Conservation (phyloP, 1,284 basidiomycete species). For the Kalmanozyma brasiliensis region DNA sequence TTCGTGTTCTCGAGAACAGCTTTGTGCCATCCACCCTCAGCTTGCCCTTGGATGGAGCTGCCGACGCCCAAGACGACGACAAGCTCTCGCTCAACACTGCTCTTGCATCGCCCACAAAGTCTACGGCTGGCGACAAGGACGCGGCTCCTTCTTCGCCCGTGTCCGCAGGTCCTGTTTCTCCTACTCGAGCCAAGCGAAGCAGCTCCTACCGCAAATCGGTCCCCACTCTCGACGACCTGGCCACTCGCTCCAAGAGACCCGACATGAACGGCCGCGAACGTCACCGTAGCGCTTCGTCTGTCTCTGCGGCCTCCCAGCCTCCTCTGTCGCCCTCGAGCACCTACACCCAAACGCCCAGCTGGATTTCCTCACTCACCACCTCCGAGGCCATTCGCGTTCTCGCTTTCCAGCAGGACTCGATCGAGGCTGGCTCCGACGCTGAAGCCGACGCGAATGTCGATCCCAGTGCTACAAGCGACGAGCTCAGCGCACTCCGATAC, state of each 20-base stretch:
- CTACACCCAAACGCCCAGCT: constrained; percentile 16
- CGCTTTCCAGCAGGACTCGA: constrained; percentile 19
- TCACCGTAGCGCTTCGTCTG: neutral
- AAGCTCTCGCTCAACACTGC: constrained; percentile 9
- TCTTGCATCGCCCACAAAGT: constrained; percentile 6
- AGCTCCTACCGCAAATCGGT: constrained; percentile 37
- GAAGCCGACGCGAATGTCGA: neutral
- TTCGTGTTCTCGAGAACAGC: constrained; percentile 21
- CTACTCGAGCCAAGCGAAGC: constrained; percentile 10
- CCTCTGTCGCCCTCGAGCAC: constrained; percentile 8
- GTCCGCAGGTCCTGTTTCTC: constrained; percentile 1
- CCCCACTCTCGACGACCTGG: constrained; percentile 19
- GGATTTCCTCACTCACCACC: constrained; percentile 32
- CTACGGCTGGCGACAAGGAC: neutral
- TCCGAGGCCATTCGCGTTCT: constrained; percentile 42
- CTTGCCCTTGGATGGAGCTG: constrained; percentile 1
- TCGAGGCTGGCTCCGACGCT: neutral
- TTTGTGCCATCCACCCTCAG: constrained; percentile 8
- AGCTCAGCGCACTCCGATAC: constrained; percentile 26
- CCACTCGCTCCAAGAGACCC: neutral
- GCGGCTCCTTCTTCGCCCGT: neutral
- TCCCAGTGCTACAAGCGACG: neutral
- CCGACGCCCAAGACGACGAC: constrained; percentile 11
- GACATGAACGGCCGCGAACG: neutral
- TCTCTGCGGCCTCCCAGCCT: constrained; percentile 1